Base-by-base conservation (phyloP, 2,329 filamentous ascomycete species). In the Stromatinia cepivora region DNA sequence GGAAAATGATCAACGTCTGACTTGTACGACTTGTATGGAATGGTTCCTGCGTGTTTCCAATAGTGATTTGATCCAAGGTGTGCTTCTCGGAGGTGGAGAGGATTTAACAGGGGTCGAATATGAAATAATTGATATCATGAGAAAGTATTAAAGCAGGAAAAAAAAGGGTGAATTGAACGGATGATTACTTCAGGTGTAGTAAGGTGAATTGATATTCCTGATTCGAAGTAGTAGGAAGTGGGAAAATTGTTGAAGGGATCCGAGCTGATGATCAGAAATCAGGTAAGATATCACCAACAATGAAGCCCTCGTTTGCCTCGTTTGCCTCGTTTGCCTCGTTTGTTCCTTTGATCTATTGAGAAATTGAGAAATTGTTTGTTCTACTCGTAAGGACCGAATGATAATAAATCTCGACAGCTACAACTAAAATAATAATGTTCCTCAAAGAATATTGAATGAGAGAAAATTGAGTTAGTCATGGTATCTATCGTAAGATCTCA, bases 251-350 rank as follows among this genome's bases (percentile, higher is more conserved):
- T 42, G 28, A 42, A 22, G 45, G 8, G 62, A 65, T 54, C 31
- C 62, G 62, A 65, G 62, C 50, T 52, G 62, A 50, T 50, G 36
- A 63, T n/a, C 7, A 17, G 22, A 10, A 17, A n/a, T 13, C 9
- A 25, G n/a, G 22, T 13, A 20, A 28, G n/a, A 9, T 20, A 28
- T 61, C 28, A 25, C 0, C 17, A 58, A 58, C 59, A 50, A 63
- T 63, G 11, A 22, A 52, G 61, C 61, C n/a, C 59, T 63, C 36
- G 22, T 50, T 63, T 63, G 61, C n/a, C n/a, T n/a, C n/a, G n/a
- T n/a, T n/a, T n/a, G n/a, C n/a, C n/a, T n/a, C n/a, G n/a, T n/a
- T n/a, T n/a, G n/a, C n/a, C 59, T 63, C 36, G 22, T 50, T 63
- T 63, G 61, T 39, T 52, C 45, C 36, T 59, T 45, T 45, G 56